Conservation (phyloP, 495 filamentous ascomycete species). For the Penicillium mononematosum region DNA sequence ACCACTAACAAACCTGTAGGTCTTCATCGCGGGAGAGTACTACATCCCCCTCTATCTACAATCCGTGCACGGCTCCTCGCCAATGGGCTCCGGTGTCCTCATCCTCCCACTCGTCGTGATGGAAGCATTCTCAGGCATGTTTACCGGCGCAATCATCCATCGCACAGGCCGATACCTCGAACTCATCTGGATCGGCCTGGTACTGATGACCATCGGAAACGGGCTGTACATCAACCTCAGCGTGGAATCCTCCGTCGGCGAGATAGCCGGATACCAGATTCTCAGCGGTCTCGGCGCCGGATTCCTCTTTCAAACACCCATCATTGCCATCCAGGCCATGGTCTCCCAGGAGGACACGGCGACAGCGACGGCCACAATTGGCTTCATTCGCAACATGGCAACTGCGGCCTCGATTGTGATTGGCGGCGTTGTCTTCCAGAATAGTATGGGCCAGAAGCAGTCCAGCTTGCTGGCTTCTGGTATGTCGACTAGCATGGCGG, state of each 20-base stretch:
- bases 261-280: slow-evolving; percentile 57
- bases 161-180: slow-evolving; percentile 59
- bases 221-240: slow-evolving; percentile 52
- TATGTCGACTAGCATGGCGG: slow-evolving; percentile 35
- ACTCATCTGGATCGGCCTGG: slow-evolving; percentile 50
- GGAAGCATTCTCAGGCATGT: slow-evolving; percentile 49
- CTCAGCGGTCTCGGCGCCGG: slow-evolving; percentile 57
- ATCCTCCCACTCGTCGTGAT: slow-evolving; percentile 53
- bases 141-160: slow-evolving; percentile 55
- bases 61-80: slow-evolving; percentile 48
- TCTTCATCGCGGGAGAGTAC: slow-evolving; percentile 54
- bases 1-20: slow-evolving; percentile 23
- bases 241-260: slow-evolving; percentile 36
- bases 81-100: slow-evolving; percentile 52
- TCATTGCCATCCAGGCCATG: slow-evolving; percentile 75
- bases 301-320: slow-evolving; percentile 56
- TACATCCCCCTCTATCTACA: slow-evolving; percentile 62
- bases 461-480: slow-evolving; percentile 45
- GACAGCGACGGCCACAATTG: slow-evolving; percentile 72
- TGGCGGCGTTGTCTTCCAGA: slow-evolving; percentile 76
- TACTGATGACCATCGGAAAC: slow-evolving; percentile 48
- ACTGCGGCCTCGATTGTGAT: slow-evolving; percentile 72
- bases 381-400: slow-evolving; percentile 70
- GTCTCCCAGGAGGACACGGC: slow-evolving; percentile 69
- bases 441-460: slow-evolving; percentile 51